Conservation (phyloP, 257 asterid genomes). For the Penstemon newberryi region DNA sequence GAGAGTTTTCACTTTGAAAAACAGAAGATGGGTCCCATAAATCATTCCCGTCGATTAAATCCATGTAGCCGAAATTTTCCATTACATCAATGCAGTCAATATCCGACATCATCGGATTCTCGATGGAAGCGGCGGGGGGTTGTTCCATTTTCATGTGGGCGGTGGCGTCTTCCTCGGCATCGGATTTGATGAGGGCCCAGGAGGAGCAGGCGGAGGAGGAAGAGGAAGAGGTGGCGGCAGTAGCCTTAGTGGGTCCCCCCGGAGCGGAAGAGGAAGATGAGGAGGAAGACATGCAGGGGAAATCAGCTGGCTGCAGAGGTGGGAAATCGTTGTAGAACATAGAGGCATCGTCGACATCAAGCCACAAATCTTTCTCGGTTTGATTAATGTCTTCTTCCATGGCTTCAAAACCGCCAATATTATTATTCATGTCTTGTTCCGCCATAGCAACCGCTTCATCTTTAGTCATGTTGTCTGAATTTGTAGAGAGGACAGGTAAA, state of each 20-base stretch:
- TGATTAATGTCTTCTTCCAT: conserved; percentile 35
- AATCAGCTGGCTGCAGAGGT: conserved; percentile 52
- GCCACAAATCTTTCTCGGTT: conserved; percentile 50
- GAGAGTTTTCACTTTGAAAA: conserved; percentile 46
- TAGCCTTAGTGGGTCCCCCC: conserved; percentile 28
- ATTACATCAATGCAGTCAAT: conserved; percentile 51
- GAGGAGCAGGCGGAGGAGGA: conserved; percentile 37
- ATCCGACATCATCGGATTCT: conserved; percentile 32
- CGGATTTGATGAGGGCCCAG: conserved; percentile 44
- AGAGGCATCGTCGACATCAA: conserved; percentile 46
- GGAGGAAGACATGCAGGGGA: conserved; percentile 93
- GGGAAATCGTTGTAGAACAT: conserved; percentile 65
- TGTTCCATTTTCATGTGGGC: conserved; percentile 1
- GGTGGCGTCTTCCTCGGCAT: conserved; percentile 29
- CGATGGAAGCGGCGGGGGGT: conserved; percentile 57
- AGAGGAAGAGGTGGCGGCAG: conserved; percentile 43
- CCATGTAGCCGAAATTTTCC: conserved; percentile 75
- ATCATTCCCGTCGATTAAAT: conserved; percentile 61
- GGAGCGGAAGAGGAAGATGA: conserved; percentile 74
- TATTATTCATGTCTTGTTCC: conserved; percentile 2
- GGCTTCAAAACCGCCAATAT: conserved; percentile 29
- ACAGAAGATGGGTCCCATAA: conserved; percentile 73
- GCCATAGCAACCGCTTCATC: conserved; percentile 18
- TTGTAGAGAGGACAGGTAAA: not conserved
- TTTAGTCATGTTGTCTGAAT: conserved; percentile 31